These are phyloP conservation scores for Daldinia bambusicola DNA, from an alignment of 495 filamentous ascomycete species.

Conservation along the genomic window DNA sequence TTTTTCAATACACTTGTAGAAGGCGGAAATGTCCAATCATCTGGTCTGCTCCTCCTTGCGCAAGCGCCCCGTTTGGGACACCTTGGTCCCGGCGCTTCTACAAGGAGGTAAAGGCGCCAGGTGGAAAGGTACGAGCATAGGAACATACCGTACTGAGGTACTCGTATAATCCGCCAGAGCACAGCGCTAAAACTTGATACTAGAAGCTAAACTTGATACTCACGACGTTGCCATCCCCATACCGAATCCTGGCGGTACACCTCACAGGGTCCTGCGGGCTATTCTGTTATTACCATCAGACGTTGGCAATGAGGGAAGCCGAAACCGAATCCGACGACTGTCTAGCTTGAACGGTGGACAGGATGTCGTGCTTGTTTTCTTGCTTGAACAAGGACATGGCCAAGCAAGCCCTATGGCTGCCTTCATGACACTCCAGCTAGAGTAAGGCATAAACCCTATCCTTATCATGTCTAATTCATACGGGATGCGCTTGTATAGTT, in stretches of 20 bases:
- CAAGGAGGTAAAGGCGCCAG: slow-evolving; percentile 42
- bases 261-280: slow-evolving; percentile 52
- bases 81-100: slow-evolving; percentile 57
- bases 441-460: slow-evolving; percentile 43
- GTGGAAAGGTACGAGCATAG: slow-evolving; percentile 60
- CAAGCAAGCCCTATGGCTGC: slow-evolving; percentile 42
- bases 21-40: slow-evolving; percentile 31
- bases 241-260: slow-evolving; percentile 1
- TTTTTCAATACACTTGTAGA: neutral
- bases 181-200: slow-evolving; percentile 16
- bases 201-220: slow-evolving; percentile 62
- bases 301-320: slow-evolving; percentile 46
- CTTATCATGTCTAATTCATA: neutral
- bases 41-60: slow-evolving; percentile 68
- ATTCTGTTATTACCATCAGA: slow-evolving; percentile 65
- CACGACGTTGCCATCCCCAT: slow-evolving; percentile 66
- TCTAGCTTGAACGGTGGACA: slow-evolving; percentile 52
- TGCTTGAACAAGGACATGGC: slow-evolving; percentile 54
- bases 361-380: slow-evolving; percentile 63
- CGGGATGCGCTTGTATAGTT: neutral
- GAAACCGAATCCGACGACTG: slow-evolving; percentile 61
- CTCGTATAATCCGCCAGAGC: neutral
- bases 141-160: neutral
- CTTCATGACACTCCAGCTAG: slow-evolving; percentile 57
- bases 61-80: slow-evolving; percentile 61